Evolutionary conservation across 192 early-diverging fungal species (phyloP).

Genomic region (Linnemannia schmuckeri): DNA sequence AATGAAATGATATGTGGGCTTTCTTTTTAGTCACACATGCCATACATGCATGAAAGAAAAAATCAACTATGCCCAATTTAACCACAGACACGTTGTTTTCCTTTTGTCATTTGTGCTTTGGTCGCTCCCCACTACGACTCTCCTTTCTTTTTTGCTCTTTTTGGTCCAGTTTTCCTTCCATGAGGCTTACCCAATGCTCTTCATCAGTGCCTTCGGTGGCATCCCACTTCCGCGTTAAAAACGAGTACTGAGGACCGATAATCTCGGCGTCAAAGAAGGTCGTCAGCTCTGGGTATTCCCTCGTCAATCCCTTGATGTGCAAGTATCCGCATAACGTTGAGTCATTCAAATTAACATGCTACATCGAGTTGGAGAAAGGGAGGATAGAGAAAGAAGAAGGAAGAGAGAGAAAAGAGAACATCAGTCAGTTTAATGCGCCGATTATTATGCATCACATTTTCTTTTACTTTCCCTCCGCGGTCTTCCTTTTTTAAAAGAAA

Average conservation of each 20-base stretch:
- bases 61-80: neutral
- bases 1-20: neutral
- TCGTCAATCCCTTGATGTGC: slow-evolving; percentile 83
- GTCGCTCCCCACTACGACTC: neutral
- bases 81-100: neutral
- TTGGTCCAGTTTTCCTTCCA: neutral
- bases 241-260: slow-evolving; percentile 79
- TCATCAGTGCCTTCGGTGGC: slow-evolving; percentile 77
- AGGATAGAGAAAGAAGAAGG: neutral
- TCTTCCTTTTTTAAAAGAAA: neutral
- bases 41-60: neutral
- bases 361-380: neutral
- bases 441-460: neutral
- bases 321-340: slow-evolving; percentile 86
- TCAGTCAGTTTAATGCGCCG: neutral
- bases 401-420: neutral
- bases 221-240: slow-evolving; percentile 89
- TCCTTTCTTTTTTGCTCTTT: no score
- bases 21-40: neutral
- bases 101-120: neutral
- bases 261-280: slow-evolving; percentile 93
- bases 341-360: slow-evolving; percentile 77
- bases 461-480: neutral
- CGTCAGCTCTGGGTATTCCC: slow-evolving; percentile 84
- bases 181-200: slow-evolving; percentile 77